Conservation (phyloP, 495 filamentous ascomycete species). For the Cairneyella variabilis region DNA sequence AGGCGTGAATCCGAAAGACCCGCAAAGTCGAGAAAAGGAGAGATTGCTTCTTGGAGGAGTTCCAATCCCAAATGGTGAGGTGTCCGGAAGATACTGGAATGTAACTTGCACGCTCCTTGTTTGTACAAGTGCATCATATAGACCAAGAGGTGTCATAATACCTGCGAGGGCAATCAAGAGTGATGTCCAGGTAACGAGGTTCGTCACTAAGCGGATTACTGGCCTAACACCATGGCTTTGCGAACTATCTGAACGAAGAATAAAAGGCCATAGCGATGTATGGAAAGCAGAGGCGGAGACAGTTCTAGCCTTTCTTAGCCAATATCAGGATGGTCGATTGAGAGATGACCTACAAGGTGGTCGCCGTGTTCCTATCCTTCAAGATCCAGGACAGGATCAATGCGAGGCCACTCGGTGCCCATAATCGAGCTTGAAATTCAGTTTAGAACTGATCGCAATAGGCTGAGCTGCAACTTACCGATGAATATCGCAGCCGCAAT, state of each 20-base stretch:
- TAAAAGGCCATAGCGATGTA: constrained; percentile 6
- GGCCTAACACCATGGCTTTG: constrained; percentile 5
- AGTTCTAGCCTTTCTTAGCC: background rate
- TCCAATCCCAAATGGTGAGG: constrained; percentile 10
- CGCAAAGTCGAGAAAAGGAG: constrained; percentile 4
- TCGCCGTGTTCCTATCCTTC: constrained; percentile 11
- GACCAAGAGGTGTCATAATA: constrained; percentile 14
- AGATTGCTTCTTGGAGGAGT: constrained; percentile 12
- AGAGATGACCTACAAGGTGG: constrained; percentile 9
- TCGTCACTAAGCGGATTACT: background rate
- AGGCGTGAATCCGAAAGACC: background rate
- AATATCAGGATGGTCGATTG: background rate
- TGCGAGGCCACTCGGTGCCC: constrained; percentile 4
- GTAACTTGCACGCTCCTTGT: background rate
- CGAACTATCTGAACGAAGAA: constrained; percentile 12
- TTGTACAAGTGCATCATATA: constrained; percentile 3
- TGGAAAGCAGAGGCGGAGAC: constrained; percentile 3
- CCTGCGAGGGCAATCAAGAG: constrained; percentile 7
- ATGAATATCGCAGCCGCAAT: too few species aligned
- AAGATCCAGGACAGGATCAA: constrained; percentile 11
- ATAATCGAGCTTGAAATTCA: too few species aligned
- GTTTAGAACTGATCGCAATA: too few species aligned
- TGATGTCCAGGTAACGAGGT: background rate
- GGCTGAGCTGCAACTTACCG: too few species aligned
- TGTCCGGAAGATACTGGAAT: constrained; percentile 8